A percentile compares a stretch with the other conserved stretches of the same genome.
Conservation (phyloP, 129 eudicot genomes). For the Helianthus tuberosus region DNA sequence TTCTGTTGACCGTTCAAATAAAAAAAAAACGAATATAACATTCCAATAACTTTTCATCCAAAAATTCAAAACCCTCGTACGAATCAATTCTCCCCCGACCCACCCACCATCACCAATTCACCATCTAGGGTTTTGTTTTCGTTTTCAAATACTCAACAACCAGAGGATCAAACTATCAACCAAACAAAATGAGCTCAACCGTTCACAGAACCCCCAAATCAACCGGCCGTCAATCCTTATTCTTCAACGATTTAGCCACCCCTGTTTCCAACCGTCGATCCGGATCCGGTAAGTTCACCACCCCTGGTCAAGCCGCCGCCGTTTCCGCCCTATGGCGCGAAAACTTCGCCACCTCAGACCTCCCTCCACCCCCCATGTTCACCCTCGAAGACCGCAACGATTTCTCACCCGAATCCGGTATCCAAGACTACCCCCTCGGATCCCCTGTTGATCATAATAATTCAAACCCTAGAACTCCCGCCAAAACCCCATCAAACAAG, state of each 20-base stretch:
- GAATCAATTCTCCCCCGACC: no score
- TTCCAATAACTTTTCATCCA: no score
- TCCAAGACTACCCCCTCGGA: constrained; percentile 57
- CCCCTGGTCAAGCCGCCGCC: constrained; percentile 95
- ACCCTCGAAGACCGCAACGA: constrained; percentile 94
- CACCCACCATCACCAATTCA: no score
- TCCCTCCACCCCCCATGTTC: constrained; percentile 88
- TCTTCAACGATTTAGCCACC: constrained; percentile 80
- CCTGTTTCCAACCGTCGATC: constrained; percentile 73
- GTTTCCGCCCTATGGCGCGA: constrained; percentile 98
- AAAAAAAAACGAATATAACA: no score
- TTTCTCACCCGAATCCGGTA: constrained; percentile 78
- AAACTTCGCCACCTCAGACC: constrained; percentile 84
- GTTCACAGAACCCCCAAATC: constrained; percentile 81
- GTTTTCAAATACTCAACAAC: no score
- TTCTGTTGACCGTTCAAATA: no score
- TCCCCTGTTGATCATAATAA: constrained; percentile 60
- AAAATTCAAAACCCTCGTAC: no score
- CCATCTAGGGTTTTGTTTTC: no score
- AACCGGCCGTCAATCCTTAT: constrained; percentile 64
- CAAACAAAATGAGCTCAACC: constrained; percentile 50
- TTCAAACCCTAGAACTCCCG: constrained; percentile 73
- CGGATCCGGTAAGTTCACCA: constrained; percentile 65
- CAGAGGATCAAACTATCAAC: no score
- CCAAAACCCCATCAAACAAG: constrained; percentile 47